phyloP scores from a whole-genome alignment of 257 asterid genomes.

The Henckelia pumila region DNA sequence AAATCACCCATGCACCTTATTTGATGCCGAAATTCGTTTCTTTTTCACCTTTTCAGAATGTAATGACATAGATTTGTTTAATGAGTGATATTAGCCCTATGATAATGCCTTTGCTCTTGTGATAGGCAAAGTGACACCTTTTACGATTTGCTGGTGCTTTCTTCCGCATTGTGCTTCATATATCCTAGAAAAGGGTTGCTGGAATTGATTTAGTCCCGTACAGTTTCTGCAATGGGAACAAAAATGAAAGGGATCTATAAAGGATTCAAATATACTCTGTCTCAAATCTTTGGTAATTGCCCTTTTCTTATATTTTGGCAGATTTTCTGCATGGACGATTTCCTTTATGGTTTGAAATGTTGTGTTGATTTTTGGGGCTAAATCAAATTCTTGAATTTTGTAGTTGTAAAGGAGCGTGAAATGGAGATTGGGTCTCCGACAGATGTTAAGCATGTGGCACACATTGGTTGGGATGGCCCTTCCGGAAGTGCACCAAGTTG shows the following conservation, averaged over 20 bases:
- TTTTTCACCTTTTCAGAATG: conserved; percentile 15
- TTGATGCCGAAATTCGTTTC: conserved; percentile 32
- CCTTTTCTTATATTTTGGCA: neutral
- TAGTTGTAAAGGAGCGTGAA: conserved; percentile 64
- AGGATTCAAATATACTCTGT: conserved; percentile 56
- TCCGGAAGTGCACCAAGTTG: conserved; percentile 61
- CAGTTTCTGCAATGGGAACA: conserved; percentile 44
- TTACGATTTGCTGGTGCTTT: conserved; percentile 31
- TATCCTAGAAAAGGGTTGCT: conserved; percentile 26
- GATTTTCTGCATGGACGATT: neutral
- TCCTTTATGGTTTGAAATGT: neutral
- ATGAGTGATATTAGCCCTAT: neutral
- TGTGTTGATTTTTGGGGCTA: neutral
- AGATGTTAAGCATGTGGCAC: conserved; percentile 72
- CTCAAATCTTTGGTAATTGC: conserved; percentile 58
- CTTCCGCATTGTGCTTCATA: conserved; percentile 27
- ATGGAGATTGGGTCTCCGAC: conserved; percentile 65
- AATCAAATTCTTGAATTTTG: conserved; percentile 4
- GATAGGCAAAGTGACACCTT: conserved; percentile 42
- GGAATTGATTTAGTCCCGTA: conserved; percentile 1
- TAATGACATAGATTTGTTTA: neutral
- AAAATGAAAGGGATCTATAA: conserved; percentile 71
- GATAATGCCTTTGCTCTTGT: conserved; percentile 26
- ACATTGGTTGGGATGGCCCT: conserved; percentile 66
- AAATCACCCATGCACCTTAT: conserved; percentile 19